Evolutionary conservation across 2,329 filamentous ascomycete genomes (phyloP).

Genomic region (Aureobasidium sp.): DNA sequence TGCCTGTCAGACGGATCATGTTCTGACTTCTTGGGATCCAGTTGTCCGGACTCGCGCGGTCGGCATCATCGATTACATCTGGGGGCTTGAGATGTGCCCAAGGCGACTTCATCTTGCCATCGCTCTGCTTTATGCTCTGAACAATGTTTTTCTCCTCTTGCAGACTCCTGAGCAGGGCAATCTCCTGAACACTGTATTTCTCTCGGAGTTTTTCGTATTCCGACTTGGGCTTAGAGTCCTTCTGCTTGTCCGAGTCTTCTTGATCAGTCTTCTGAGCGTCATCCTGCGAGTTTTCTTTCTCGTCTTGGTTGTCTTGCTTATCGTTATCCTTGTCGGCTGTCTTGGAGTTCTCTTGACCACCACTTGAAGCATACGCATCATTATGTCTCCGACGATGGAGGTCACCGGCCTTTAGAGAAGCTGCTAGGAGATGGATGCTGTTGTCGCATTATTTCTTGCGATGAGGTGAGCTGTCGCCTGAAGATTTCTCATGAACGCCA

Average conservation of each 20-base stretch:
- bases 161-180: constrained; percentile 46
- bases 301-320: constrained; percentile 23
- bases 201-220: constrained; percentile 33
- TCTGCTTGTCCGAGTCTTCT: constrained; percentile 22
- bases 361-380: constrained; percentile 36
- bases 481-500: too few species aligned
- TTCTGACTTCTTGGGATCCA: constrained; percentile 85
- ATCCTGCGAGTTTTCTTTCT: not conserved
- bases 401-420: constrained; percentile 25
- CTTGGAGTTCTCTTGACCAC: constrained; percentile 7
- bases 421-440: too few species aligned
- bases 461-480: too few species aligned
- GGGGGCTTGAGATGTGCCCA: constrained; percentile 43
- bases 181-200: constrained; percentile 48
- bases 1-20: constrained; percentile 86
- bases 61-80: constrained; percentile 73
- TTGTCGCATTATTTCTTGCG: too few species aligned
- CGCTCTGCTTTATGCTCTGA: constrained; percentile 45
- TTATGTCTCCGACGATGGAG: constrained; percentile 41
- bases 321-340: not conserved
- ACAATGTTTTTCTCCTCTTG: constrained; percentile 52
- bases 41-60: constrained; percentile 83
- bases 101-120: constrained; percentile 46
- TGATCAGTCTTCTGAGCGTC: constrained; percentile 17
- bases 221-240: not conserved